Evolutionary conservation across 1,284 basidiomycete genomes (phyloP).

Genomic region (Vanrija sp.): DNA sequence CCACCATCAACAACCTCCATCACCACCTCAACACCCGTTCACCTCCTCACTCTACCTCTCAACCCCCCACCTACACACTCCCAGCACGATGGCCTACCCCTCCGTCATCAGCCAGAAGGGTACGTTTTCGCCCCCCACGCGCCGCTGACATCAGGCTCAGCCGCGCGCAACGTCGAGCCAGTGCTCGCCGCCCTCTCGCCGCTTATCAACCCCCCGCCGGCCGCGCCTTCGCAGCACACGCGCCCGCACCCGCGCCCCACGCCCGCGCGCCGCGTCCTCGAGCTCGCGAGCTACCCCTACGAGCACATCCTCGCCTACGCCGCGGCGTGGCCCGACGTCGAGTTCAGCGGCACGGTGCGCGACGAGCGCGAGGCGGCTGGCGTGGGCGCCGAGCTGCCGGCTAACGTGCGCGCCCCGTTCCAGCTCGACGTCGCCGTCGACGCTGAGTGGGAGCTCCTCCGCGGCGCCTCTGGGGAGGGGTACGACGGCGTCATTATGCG

Average conservation of each 20-base stretch:
- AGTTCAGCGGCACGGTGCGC: constrained; percentile 30
- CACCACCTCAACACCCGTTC: too few species aligned
- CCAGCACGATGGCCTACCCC: constrained; percentile 23
- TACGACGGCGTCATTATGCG: constrained; percentile 27
- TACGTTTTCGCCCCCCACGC: not conserved
- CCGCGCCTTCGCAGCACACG: not conserved
- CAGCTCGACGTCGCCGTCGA: constrained; percentile 20
- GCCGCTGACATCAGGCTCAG: constrained; percentile 23
- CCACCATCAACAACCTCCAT: too few species aligned
- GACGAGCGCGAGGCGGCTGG: constrained; percentile 24
- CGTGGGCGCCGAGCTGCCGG: constrained; percentile 9
- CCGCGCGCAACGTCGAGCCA: constrained; percentile 26
- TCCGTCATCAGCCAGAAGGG: constrained; percentile 31
- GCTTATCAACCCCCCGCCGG: constrained; percentile 10
- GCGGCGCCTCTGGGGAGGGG: not conserved
- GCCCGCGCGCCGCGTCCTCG: constrained; percentile 17
- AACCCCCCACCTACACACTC: too few species aligned
- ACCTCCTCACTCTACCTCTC: too few species aligned
- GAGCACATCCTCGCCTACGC: constrained; percentile 31
- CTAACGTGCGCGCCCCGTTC: constrained; percentile 14
- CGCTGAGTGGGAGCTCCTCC: constrained; percentile 17
- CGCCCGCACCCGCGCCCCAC: not conserved
- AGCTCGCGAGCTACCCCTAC: constrained; percentile 33
- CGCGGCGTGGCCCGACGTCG: constrained; percentile 16
- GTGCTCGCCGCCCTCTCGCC: constrained; percentile 24